Conservation (phyloP, 371 early-diverging fungal species). For the Fennellomyces sp. region DNA sequence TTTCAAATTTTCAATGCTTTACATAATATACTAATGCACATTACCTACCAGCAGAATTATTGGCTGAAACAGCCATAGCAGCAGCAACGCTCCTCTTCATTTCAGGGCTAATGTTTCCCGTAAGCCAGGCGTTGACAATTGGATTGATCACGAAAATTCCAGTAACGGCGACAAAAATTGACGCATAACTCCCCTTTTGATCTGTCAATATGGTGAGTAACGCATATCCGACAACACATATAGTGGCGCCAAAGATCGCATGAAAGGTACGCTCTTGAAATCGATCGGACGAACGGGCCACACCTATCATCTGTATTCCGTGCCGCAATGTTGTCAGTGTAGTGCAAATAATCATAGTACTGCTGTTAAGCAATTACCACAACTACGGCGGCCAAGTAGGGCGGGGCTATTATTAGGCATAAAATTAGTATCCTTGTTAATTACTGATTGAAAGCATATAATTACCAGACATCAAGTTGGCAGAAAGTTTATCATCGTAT, state of each 20-base stretch:
- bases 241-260: conserved; percentile 35
- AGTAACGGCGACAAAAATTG: conserved; percentile 45
- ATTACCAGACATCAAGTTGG: conserved; percentile 51
- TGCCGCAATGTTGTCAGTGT: neutral
- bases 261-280: conserved; percentile 42
- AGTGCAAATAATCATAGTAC: neutral
- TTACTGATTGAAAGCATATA: neutral
- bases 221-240: conserved; percentile 43
- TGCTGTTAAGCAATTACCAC: conserved; percentile 32
- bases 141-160: conserved; percentile 52
- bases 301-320: conserved; percentile 35
- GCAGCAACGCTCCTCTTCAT: conserved; percentile 54
- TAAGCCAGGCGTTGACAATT: conserved; percentile 54
- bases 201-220: conserved; percentile 20
- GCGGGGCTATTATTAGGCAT: conserved; percentile 33
- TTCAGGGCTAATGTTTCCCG: conserved; percentile 46
- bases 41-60: conserved; percentile 42
- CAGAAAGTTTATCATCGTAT: conserved; percentile 42
- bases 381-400: conserved; percentile 45
- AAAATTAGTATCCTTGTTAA: neutral
- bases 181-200: conserved; percentile 26
- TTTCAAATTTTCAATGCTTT: too few relatives aligned
- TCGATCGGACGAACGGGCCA: conserved; percentile 43
- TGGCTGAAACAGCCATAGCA: conserved; percentile 53
- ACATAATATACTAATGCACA: neutral